Evolutionary conservation across 345 rosid species (phyloP), one percentile per base, ranked within the genome.

Genomic region (Crucihimalaya himalaica): DNA sequence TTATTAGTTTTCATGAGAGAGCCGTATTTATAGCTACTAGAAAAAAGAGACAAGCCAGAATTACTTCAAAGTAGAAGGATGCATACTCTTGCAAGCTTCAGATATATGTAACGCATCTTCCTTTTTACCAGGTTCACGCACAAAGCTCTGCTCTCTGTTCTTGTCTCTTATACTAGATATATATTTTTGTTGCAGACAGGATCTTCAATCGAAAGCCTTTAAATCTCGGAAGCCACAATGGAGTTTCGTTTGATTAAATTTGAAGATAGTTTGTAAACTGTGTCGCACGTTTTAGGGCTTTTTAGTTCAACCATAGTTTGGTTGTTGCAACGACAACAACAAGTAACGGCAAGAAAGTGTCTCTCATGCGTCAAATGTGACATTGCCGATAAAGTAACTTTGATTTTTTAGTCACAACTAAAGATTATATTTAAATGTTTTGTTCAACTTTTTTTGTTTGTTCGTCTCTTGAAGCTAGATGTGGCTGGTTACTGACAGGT

Each of bases 261-360:
- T 48, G 25, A 12, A 12, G 71, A 47, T 66, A n/a, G 25, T 29
- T 50, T 48, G 29, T 51, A 59, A 60, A 67, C 6, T 39, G 20
- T 45, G 57, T 52, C n/a, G 48, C 74, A 52, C 58, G 58, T 69
- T 69, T 62, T 35, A 63, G 21, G 74, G 42, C 4, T 13, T 68
- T 75, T 73, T 76, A 34, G 74, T 27, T 76, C 79, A 76, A 64
- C 79, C 51, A 75, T 52, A 53, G 52, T 46, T 32, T 69, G 70
- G 79, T 76, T 68, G 65, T 32, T 76, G 70, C 58, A 69, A 46
- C 79, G 58, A 75, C 64, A 53, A 62, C 15, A 53, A 61, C 56
- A 60, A 51, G 79, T 75, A 75, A 68, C 68, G 39, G 69, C 69
- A 68, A 52, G 57, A 75, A 75, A 75, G 63, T 16, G 64, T 75